Conservation (phyloP, 1,139 yeast genomes). For the Pneumocystis wakefieldiae region DNA sequence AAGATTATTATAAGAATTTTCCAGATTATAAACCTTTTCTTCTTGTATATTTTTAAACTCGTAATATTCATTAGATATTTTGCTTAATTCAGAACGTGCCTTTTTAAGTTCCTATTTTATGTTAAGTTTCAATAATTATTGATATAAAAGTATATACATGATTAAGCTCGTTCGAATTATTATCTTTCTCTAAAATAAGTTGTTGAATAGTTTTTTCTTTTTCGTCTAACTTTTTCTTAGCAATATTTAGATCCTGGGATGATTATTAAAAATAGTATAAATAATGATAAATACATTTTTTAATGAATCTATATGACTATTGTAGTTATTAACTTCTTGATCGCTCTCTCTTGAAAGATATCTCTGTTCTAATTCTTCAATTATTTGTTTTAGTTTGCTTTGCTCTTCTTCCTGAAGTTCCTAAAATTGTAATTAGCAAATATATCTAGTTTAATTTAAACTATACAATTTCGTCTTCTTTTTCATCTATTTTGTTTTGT, state of each 20-base stretch:
- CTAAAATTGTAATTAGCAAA: background rate
- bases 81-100: background rate
- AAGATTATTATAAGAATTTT: background rate
- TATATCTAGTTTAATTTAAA: background rate
- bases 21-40: background rate
- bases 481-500: background rate
- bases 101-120: background rate
- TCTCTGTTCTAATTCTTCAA: background rate
- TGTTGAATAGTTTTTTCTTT: background rate
- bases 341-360: background rate
- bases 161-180: background rate
- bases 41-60: background rate
- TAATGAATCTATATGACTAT: background rate
- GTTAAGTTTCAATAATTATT: background rate
- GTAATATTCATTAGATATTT: background rate
- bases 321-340: background rate
- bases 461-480: conserved; percentile 4
- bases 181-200: background rate
- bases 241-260: background rate
- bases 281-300: background rate
- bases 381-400: background rate
- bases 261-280: background rate
- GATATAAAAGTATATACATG: background rate
- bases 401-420: background rate
- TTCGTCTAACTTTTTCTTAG: background rate